A percentile compares a stretch with the other conserved stretches of the same genome.
Conservation (phyloP, 2,329 filamentous ascomycete species). For the Pyrenochaeta sp. region DNA sequence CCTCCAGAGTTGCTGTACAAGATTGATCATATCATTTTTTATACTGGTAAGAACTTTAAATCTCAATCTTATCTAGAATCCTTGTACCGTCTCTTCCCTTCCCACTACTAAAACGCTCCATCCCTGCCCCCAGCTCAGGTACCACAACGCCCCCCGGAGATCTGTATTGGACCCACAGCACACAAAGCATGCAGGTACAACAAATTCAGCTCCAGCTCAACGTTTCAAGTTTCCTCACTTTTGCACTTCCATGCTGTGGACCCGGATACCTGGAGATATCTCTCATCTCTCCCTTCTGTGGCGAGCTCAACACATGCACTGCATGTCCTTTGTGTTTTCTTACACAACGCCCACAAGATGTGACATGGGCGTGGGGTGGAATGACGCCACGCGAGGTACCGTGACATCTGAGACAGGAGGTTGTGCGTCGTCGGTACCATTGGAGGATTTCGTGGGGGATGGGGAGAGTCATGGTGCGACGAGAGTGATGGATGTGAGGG, state of each 20-base stretch:
- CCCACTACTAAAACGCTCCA: background rate
- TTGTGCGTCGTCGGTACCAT: background rate
- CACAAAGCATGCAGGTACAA: conserved; percentile 4
- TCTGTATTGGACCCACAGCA: conserved; percentile 15
- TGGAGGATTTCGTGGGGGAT: background rate
- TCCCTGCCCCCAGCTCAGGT: conserved; percentile 2
- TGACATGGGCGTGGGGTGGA: too few relatives aligned
- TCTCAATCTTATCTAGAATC: too few relatives aligned
- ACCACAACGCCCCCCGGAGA: conserved; percentile 8
- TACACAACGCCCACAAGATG: too few relatives aligned
- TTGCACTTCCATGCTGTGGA: conserved; percentile 1
- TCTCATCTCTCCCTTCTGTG: background rate
- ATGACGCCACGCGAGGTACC: conserved; percentile 9
- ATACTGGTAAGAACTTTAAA: too few relatives aligned
- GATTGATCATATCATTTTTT: too few relatives aligned
- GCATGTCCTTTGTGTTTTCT: background rate
- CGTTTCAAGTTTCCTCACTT: background rate
- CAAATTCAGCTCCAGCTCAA: background rate
- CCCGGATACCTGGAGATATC: background rate
- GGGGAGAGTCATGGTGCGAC: background rate
- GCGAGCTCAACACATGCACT: conserved; percentile 12
- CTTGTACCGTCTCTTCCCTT: background rate
- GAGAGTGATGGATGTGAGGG: background rate
- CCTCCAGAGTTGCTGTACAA: background rate
- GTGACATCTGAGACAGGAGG: conserved; percentile 7